These are phyloP conservation scores for Xylariales sp. DNA, from an alignment of 2,329 filamentous ascomycete species.

Conservation along the genomic window DNA sequence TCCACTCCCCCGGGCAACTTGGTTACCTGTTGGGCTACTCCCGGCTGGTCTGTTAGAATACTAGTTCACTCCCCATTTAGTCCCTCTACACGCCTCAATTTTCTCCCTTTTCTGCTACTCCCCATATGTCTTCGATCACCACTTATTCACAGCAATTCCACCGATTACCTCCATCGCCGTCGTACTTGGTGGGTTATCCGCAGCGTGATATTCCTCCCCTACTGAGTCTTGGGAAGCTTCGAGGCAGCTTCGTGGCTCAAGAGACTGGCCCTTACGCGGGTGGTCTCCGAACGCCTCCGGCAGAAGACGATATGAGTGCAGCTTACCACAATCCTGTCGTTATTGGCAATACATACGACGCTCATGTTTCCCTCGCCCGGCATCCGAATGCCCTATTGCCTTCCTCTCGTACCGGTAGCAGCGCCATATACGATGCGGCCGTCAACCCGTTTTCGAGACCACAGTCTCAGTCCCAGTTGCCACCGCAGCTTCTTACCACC, in stretches of 20 bases:
- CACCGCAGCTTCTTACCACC: conserved; percentile 43
- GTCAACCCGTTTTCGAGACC: conserved; percentile 45
- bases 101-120: conserved; percentile 38
- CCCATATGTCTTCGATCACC: conserved; percentile 50
- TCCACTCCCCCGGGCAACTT: conserved; percentile 16
- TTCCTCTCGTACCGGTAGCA: conserved; percentile 49
- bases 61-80: conserved; percentile 20
- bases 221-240: conserved; percentile 41
- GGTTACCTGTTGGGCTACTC: conserved; percentile 23
- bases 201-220: conserved; percentile 36
- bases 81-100: conserved; percentile 22
- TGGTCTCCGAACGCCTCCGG: conserved; percentile 63
- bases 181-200: conserved; percentile 38
- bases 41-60: conserved; percentile 12
- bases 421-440: conserved; percentile 51
- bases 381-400: conserved; percentile 54
- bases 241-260: conserved; percentile 38
- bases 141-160: conserved; percentile 42
- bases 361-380: conserved; percentile 55
- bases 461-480: conserved; percentile 51
- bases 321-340: conserved; percentile 61
- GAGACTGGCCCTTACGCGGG: conserved; percentile 47
- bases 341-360: conserved; percentile 57
- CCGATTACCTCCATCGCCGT: conserved; percentile 47
- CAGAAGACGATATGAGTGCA: conserved; percentile 64